Percentiles rank a stretch among this genome's conserved stretches.
Evolutionary conservation across 192 early-diverging fungal species (phyloP).

Genomic region (Gonapodya prolifera): DNA sequence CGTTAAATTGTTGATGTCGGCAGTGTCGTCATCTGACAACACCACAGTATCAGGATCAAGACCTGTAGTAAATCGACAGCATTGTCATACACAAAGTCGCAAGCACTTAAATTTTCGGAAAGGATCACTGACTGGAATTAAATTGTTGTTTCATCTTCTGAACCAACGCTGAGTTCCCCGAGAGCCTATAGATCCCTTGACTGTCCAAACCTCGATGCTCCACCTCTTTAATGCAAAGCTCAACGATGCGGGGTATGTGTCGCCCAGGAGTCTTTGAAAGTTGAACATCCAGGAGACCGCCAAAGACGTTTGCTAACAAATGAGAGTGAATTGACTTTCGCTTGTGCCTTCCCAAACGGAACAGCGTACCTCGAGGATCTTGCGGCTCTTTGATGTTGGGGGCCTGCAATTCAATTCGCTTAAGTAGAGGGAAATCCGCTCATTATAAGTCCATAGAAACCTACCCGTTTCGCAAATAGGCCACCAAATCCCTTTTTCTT

Average conservation of each 20-base stretch:
- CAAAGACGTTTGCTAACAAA: not conserved
- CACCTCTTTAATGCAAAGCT: constrained; percentile 6
- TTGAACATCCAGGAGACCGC: not conserved
- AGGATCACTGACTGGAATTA: not conserved
- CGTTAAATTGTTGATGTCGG: not conserved
- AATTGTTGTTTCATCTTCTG: not conserved
- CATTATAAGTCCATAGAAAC: not conserved
- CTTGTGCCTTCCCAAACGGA: not conserved
- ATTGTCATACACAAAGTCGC: constrained; percentile 8
- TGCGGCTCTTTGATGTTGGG: not conserved
- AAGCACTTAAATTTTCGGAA: not conserved
- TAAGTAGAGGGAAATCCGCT: no score
- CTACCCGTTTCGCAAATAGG: not conserved
- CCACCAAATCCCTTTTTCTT: constrained; percentile 3
- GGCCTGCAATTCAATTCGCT: not conserved
- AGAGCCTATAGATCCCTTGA: constrained; percentile 8
- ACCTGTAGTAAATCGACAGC: not conserved
- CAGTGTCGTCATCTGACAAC: not conserved
- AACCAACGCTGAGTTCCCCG: constrained; percentile 6
- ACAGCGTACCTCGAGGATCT: not conserved
- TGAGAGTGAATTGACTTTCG: not conserved
- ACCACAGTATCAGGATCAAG: constrained; percentile 4
- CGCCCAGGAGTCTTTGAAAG: not conserved
- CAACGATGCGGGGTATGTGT: constrained; percentile 1
- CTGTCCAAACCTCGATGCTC: constrained; percentile 8